A percentile compares a stretch with the other conserved stretches of the same genome.
These are phyloP conservation scores for Fusarium sp. DNA, from an alignment of 2,329 filamentous ascomycete genomes.

Conservation along the genomic window DNA sequence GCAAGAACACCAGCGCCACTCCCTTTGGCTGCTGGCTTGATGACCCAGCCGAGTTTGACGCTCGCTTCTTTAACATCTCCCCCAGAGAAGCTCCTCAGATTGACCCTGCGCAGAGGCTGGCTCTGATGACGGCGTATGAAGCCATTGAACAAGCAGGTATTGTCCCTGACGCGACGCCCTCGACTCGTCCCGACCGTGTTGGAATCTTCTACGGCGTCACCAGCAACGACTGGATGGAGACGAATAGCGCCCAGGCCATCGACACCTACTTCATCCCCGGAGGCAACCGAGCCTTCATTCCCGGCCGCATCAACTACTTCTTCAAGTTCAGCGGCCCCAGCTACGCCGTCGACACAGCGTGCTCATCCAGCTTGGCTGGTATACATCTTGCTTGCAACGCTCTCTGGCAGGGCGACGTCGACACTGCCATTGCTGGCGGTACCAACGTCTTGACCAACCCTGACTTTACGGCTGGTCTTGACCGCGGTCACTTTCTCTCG, in stretches of 20 bases:
- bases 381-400: slow-evolving; percentile 76
- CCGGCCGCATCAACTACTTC: slow-evolving; percentile 76
- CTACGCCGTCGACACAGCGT: slow-evolving; percentile 79
- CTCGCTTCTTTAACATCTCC: slow-evolving; percentile 78
- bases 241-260: slow-evolving; percentile 75
- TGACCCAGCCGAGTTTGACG: slow-evolving; percentile 72
- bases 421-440: slow-evolving; percentile 82
- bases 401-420: slow-evolving; percentile 75
- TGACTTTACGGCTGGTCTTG: slow-evolving; percentile 70
- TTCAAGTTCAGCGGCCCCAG: slow-evolving; percentile 80
- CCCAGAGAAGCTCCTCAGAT: slow-evolving; percentile 52
- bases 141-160: slow-evolving; percentile 73
- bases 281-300: slow-evolving; percentile 57
- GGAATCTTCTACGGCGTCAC: slow-evolving; percentile 81
- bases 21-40: slow-evolving; percentile 62
- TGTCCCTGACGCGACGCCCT: slow-evolving; percentile 69
- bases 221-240: slow-evolving; percentile 81
- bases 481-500: slow-evolving; percentile 71
- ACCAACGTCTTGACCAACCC: slow-evolving; percentile 74
- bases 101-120: slow-evolving; percentile 72
- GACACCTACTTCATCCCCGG: slow-evolving; percentile 63
- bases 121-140: slow-evolving; percentile 72
- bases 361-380: slow-evolving; percentile 76
- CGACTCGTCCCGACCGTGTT: slow-evolving; percentile 65
- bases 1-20: slow-evolving; percentile 64